Percentiles rank a stretch among this genome's conserved stretches.
Conservation (phyloP, 2,329 filamentous ascomycete genomes). For the Coleophoma cylindrospora region DNA sequence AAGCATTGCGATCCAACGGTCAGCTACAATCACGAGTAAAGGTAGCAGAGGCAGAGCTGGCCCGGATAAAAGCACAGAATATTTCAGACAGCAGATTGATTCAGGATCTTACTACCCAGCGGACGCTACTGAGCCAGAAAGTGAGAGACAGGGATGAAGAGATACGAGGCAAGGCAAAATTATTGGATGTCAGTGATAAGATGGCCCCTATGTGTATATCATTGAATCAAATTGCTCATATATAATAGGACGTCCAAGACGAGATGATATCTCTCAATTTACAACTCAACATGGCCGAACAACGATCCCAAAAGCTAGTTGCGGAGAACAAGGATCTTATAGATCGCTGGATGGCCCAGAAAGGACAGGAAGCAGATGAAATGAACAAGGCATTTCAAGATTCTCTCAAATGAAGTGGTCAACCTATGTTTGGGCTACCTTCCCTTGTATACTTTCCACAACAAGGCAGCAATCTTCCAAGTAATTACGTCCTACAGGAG, state of each 20-base stretch:
- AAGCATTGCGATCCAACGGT: slow-evolving; percentile 70
- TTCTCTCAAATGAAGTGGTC: slow-evolving; percentile 2
- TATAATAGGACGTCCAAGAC: slow-evolving; percentile 71
- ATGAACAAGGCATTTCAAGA: slow-evolving; percentile 61
- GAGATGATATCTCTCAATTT: slow-evolving; percentile 85
- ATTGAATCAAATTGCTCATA: slow-evolving; percentile 6
- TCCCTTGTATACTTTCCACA: too few species aligned
- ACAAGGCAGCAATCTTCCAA: too few species aligned
- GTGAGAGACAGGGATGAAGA: slow-evolving; percentile 83
- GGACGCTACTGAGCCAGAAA: slow-evolving; percentile 55
- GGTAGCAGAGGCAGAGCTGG: slow-evolving; percentile 57
- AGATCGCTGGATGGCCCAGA: slow-evolving; percentile 84
- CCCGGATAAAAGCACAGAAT: slow-evolving; percentile 53
- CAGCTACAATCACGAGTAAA: slow-evolving; percentile 62
- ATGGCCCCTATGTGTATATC: too few species aligned
- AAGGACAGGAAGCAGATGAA: slow-evolving; percentile 78
- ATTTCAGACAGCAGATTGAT: slow-evolving; percentile 58
- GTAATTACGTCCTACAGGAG: too few species aligned
- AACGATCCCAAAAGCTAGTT: slow-evolving; percentile 66
- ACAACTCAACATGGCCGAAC: slow-evolving; percentile 81
- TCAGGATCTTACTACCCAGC: slow-evolving; percentile 56
- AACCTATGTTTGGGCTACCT: too few species aligned
- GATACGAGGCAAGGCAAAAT: slow-evolving; percentile 73
- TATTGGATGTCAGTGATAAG: slow-evolving; percentile 59
- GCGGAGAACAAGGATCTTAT: slow-evolving; percentile 86